These are phyloP conservation scores for Peronospora farinosa DNA, from an alignment of 352 stramenopile genomes.

Conservation along the genomic window DNA sequence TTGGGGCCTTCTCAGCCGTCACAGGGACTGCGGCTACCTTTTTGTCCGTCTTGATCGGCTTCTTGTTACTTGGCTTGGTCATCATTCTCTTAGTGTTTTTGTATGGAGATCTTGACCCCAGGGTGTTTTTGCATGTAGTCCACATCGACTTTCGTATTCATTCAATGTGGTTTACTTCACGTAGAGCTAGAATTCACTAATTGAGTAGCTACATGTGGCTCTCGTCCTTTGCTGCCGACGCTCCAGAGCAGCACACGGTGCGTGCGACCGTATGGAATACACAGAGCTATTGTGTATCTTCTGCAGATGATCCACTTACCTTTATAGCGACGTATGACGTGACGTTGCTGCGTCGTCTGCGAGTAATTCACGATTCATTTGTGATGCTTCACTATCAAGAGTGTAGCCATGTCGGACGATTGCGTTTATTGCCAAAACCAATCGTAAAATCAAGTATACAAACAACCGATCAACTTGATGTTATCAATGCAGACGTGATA, in stretches of 20 bases:
- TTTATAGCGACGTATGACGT: constrained; percentile 37
- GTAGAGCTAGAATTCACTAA: constrained; percentile 9
- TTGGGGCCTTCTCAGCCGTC: constrained; percentile 48
- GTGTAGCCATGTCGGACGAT: constrained; percentile 29
- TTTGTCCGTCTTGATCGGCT: constrained; percentile 21
- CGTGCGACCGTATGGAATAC: constrained; percentile 34
- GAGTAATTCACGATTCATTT: constrained; percentile 46
- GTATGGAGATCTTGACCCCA: constrained; percentile 2
- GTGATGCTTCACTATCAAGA: constrained; percentile 29
- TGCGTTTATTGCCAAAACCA: constrained; percentile 20
- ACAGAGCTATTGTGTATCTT: neutral
- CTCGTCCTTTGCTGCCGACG: constrained; percentile 39
- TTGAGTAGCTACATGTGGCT: constrained; percentile 37
- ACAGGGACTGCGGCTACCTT: constrained; percentile 8
- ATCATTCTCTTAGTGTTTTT: constrained; percentile 10
- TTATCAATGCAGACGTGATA: constrained; percentile 21
- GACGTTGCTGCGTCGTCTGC: constrained; percentile 36
- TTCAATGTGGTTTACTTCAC: constrained; percentile 1
- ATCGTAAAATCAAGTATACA: constrained; percentile 9
- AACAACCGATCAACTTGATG: neutral
- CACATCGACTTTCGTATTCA: neutral
- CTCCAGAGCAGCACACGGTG: constrained; percentile 11
- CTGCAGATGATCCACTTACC: constrained; percentile 25
- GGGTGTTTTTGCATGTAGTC: neutral
- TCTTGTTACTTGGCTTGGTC: constrained; percentile 38